Evolutionary conservation across 2,329 filamentous ascomycete species (phyloP), one percentile per base, ranked within the genome.

Genomic region (Zopfia rhizophila): DNA sequence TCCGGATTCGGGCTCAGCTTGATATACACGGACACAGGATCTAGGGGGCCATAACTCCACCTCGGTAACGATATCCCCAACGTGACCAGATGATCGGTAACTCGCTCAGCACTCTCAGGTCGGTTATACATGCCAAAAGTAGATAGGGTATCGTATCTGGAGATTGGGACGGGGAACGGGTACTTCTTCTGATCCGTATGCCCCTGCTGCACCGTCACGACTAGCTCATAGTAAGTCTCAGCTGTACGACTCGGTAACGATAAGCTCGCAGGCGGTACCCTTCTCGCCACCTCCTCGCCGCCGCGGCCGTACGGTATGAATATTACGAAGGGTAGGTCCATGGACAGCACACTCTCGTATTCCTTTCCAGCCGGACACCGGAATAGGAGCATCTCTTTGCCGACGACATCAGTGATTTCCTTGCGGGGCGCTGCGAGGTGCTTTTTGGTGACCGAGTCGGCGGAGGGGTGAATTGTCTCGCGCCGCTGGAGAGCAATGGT

Each of bases 61-160:
- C 91, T 85, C 17, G 94, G 93, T 56, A 99, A 79, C 51, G 91
- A 96, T 58, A 97, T 96, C 32, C 90, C 91, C 42, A 97, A 78
- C 7, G 91, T 95, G 50, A 97, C 90, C 42, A 97, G 78, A 71
- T 96, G 94, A 75, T 97, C 94, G 38, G 89, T 85, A 22, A 91
- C 90, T 49, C 87, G 84, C 63, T 95, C 88, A 44, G 91, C 90
- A 48, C 88, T 89, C 72, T 97, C 93, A 12, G 92, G 93, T 42
- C 91, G 88, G 75, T 97, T 97, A 78, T 97, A 99, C 94, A 97
- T 97, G 73, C 94, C 94, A 75, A 99, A 99, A 1, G 94, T 97
- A 29, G 92, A 97, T 36, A 99, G 79, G 1, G 93, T 99, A 72
- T 99, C 94, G 76, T 97, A 99, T 67, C 94, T 83, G 58, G 90